A percentile compares a stretch with the other conserved stretches of the same genome.
phyloP scores from a whole-genome alignment of 2,329 filamentous ascomycete genomes.

The Blastomyces gilchristii region DNA sequence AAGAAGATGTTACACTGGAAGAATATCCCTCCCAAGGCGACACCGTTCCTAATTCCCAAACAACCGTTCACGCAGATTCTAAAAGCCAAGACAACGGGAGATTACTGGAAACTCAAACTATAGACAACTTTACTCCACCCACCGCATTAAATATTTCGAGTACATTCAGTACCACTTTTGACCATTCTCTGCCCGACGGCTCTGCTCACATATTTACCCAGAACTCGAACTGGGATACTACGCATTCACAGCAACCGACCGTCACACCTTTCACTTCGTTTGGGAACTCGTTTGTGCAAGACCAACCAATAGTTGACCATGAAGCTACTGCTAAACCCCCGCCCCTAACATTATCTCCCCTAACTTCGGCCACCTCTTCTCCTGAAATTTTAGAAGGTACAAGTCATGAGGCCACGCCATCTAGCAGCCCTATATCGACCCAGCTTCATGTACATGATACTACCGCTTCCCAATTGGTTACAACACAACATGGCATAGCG shows the following conservation, averaged over 20 bases:
- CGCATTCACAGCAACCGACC: conserved; percentile 2
- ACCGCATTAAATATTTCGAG: not conserved
- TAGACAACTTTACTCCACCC: not conserved
- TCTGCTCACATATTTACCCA: not conserved
- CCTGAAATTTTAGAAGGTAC: conserved; percentile 18
- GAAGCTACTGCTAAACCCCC: conserved; percentile 27
- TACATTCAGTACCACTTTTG: not conserved
- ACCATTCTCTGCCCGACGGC: not conserved
- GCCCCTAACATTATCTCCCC: conserved; percentile 31
- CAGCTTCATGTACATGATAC: not conserved
- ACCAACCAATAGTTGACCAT: not conserved
- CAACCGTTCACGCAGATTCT: not conserved
- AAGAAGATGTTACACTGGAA: conserved; percentile 10
- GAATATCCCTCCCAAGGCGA: conserved; percentile 13
- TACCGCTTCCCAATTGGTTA: not conserved
- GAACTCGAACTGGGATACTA: not conserved
- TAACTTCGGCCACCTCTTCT: conserved; percentile 33
- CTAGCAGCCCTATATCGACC: not conserved
- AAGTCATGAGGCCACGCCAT: not conserved
- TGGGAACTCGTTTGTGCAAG: conserved; percentile 2
- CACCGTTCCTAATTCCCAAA: conserved; percentile 5
- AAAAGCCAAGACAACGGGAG: not conserved
- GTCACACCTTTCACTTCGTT: conserved; percentile 1
- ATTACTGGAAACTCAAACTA: conserved; percentile 8
- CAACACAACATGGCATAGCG: not conserved